Evolutionary conservation across 768 basidiomycete species (phyloP).

Genomic region (Leccinum olivaceopallidum): DNA sequence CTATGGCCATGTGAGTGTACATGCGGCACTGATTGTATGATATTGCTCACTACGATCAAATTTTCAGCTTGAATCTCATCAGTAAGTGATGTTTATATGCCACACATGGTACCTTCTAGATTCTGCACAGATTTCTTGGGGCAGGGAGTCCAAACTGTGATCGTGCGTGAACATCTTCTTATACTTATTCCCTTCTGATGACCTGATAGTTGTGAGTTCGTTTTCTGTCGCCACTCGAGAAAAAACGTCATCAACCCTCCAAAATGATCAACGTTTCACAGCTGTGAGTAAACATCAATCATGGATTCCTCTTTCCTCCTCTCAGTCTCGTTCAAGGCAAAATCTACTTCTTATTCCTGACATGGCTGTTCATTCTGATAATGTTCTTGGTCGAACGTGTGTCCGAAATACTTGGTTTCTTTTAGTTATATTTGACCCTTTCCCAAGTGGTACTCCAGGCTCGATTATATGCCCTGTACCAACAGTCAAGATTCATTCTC

Average conservation of each 20-base stretch:
- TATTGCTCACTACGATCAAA: not conserved
- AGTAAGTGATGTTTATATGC: not conserved
- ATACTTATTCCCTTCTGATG: not conserved
- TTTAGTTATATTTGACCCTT: not conserved
- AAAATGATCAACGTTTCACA: not conserved
- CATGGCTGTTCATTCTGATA: conserved; percentile 2
- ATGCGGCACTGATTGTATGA: not conserved
- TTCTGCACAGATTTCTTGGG: conserved; percentile 15
- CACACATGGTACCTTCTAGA: not conserved
- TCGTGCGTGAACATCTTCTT: conserved; percentile 6
- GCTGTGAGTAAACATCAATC: not conserved
- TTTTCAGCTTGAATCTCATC: conserved; percentile 13
- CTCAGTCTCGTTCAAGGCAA: conserved; percentile 6
- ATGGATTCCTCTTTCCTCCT: not conserved
- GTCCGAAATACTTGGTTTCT: not conserved
- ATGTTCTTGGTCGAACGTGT: conserved; percentile 5
- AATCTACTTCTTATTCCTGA: conserved; percentile 6
- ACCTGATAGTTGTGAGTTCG: conserved; percentile 18
- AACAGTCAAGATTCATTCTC: conserved; percentile 7
- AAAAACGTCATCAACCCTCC: not conserved
- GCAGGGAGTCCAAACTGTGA: not conserved
- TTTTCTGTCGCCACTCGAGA: not conserved
- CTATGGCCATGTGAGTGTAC: conserved; percentile 11
- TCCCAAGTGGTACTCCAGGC: conserved; percentile 15
- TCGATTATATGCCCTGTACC: conserved; percentile 14